phyloP scores from a whole-genome alignment of 257 asterid genomes.

The Przewalskia tangutica region DNA sequence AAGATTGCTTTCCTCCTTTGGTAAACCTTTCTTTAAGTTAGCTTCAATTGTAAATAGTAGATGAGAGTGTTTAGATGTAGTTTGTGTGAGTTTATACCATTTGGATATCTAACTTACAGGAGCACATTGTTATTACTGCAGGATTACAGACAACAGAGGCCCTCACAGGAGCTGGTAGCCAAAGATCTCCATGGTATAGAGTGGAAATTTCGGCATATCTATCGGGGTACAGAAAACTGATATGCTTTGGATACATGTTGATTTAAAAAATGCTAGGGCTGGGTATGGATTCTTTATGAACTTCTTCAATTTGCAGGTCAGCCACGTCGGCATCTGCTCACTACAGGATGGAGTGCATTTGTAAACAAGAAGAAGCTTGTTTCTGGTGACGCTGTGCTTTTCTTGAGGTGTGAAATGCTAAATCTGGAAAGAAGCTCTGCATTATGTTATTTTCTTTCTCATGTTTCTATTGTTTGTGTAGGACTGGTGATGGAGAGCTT shows the following conservation, averaged over 20 bases:
- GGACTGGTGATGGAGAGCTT: constrained; percentile 95
- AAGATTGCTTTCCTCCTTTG: constrained; percentile 96
- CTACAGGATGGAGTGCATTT: constrained; percentile 99
- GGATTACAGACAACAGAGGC: constrained; percentile 93
- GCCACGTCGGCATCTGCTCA: constrained; percentile 95
- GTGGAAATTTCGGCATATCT: constrained; percentile 96
- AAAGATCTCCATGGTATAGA: constrained; percentile 83
- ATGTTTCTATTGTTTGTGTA: constrained; percentile 16
- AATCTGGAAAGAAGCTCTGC: not conserved
- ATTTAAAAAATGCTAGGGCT: not conserved
- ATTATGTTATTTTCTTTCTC: not conserved
- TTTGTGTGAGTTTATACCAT: not conserved
- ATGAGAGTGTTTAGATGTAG: not conserved
- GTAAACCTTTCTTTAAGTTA: constrained; percentile 20
- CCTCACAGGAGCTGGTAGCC: constrained; percentile 93
- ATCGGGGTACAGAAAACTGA: constrained; percentile 46
- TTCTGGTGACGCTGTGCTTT: constrained; percentile 96
- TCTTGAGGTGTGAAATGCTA: constrained; percentile 47
- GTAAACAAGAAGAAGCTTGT: constrained; percentile 86
- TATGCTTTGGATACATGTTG: not conserved
- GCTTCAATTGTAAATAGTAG: not conserved
- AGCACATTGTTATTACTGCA: constrained; percentile 6
- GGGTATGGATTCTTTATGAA: not conserved
- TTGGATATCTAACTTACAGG: not conserved
- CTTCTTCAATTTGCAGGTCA: constrained; percentile 49